Evolutionary conservation across 1,284 basidiomycete genomes (phyloP), one percentile per base, ranked within the genome.

Genomic region (Termitomyces sp.): DNA sequence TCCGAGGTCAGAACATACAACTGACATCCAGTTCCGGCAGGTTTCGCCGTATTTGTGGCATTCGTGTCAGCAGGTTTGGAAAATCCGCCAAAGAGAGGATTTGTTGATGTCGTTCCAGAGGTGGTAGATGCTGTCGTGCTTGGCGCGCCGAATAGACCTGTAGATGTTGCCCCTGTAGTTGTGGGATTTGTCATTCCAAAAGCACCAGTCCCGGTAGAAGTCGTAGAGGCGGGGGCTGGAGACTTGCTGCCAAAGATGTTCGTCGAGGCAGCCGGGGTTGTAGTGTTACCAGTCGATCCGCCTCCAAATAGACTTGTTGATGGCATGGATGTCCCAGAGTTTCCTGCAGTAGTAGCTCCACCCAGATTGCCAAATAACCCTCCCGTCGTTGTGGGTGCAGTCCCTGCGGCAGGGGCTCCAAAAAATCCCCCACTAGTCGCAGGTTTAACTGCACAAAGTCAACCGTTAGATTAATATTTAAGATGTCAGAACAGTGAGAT

Each of bases 61-160:
- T 52, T 59, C 40, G 63, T 60, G 43, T 70, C 68, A 16, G 63
- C 58, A 19, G 68, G 65, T 57, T 72, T 72, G 18, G 64, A 58
- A 30, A 66, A 54, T 47, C 68, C 67, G 7, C 66, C 64, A 49
- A 69, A 68, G 3, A 68, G 55, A 16, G 61, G 53, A 50, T 60
- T 62, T 14, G 58, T 30, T n/a, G 57, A 50, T 46, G 60, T 35
- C 10, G 54, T 50, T 31, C 55, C 57, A 39, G 59, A 35, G 9
- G 52, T 46, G 19, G 55, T 48, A 11, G 59, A 34, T 14, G 58
- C 57, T 21, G 55, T 39, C 7, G 55, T 39, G 16, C 54, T 50
- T 52, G 58, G 49, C 9, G 31, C 19, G 47, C 52, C 50, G 55
- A 62, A 60, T 60, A 35, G 54, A 11, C 50, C 53, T 30, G 56